phyloP scores from a whole-genome alignment of 495 filamentous ascomycete species.

The Penicillium paradoxum region DNA sequence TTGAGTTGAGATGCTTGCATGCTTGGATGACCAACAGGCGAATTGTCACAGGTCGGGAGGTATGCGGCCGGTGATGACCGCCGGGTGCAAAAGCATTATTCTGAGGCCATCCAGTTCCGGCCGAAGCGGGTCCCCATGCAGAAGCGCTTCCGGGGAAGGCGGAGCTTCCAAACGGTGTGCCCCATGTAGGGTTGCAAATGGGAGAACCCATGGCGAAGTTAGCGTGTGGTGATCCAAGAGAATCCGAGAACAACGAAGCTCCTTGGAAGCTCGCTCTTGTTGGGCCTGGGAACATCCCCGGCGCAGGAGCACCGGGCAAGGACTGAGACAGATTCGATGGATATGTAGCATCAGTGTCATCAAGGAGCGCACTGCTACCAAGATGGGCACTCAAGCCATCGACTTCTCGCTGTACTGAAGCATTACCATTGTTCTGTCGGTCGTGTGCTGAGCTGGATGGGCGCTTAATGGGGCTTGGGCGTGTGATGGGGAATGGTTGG shows the following conservation, averaged over 20 bases:
- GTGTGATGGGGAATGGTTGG: conserved; percentile 60
- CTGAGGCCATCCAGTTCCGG: conserved; percentile 47
- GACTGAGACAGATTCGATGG: conserved; percentile 39
- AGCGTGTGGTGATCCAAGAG: conserved; percentile 36
- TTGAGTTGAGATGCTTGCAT: conserved; percentile 51
- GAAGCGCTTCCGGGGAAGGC: conserved; percentile 36
- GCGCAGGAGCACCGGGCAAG: conserved; percentile 33
- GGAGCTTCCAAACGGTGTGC: conserved; percentile 39
- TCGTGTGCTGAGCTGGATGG: conserved; percentile 72
- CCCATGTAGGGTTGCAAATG: conserved; percentile 37
- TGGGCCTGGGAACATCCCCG: conserved; percentile 32
- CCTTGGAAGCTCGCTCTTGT: conserved; percentile 44
- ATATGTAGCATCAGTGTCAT: conserved; percentile 62
- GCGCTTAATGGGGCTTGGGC: conserved; percentile 83
- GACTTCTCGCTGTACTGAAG: conserved; percentile 41
- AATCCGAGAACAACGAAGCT: conserved; percentile 48
- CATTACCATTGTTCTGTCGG: conserved; percentile 40
- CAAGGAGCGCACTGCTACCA: conserved; percentile 91
- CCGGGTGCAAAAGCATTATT: conserved; percentile 46
- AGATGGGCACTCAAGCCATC: conserved; percentile 78
- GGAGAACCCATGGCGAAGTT: conserved; percentile 32
- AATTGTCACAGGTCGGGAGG: conserved; percentile 51
- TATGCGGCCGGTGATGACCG: conserved; percentile 40
- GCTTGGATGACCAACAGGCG: conserved; percentile 56
- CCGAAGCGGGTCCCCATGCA: conserved; percentile 6